phyloP scores from a whole-genome alignment of 257 asterid species.

The Nicotiana sylvestris region DNA sequence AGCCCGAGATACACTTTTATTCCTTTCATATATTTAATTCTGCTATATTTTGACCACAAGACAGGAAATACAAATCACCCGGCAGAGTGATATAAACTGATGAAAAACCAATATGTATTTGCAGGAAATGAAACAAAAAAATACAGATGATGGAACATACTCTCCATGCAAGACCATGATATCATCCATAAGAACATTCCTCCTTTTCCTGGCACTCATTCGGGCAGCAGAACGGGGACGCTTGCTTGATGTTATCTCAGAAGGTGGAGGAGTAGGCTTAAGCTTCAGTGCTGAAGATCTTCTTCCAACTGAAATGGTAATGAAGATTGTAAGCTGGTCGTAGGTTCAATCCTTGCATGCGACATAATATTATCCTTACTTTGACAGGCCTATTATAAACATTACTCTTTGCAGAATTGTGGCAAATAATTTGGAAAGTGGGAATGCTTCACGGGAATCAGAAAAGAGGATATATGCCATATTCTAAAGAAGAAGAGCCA shows the following conservation, averaged over 20 bases:
- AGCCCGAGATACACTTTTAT: background rate
- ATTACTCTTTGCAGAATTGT: background rate
- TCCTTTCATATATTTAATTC: background rate
- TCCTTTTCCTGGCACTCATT: constrained; percentile 63
- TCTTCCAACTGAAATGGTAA: constrained; percentile 56
- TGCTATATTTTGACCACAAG: background rate
- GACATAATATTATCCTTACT: background rate
- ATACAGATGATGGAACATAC: constrained; percentile 49
- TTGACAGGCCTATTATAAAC: background rate
- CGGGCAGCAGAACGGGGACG: constrained; percentile 58
- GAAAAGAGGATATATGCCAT: background rate
- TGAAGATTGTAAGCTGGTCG: background rate
- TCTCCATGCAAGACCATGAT: constrained; percentile 99
- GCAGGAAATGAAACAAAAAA: background rate
- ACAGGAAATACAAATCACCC: background rate
- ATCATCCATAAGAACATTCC: constrained; percentile 72
- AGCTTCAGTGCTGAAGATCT: constrained; percentile 75
- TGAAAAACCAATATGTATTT: background rate
- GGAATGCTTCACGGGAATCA: background rate
- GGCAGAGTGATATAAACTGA: background rate
- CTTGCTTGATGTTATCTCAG: constrained; percentile 64
- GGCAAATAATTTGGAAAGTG: background rate
- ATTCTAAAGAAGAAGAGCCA: background rate
- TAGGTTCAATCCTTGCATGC: too few species aligned
- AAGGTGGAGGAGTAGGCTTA: constrained; percentile 71